Conservation (phyloP, 73 alveolate genomes). For the Tetrahymena elliotti region DNA sequence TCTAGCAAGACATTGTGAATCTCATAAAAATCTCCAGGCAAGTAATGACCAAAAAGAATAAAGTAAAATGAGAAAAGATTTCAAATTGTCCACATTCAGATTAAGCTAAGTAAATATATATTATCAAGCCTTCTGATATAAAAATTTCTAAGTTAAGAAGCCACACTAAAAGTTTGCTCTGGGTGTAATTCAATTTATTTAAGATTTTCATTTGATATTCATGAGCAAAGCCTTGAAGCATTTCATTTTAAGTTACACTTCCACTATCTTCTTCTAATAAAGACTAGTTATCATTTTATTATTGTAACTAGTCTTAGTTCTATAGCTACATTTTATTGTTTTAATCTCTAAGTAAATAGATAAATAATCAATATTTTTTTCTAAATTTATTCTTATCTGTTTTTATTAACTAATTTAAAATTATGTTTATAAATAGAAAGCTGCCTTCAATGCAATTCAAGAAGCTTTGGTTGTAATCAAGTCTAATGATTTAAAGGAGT, state of each 20-base stretch:
- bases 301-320: neutral
- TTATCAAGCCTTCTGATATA: neutral
- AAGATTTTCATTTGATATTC: neutral
- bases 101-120: neutral
- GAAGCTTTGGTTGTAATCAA: no score
- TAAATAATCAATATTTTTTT: no score
- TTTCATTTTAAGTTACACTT: neutral
- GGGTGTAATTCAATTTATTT: neutral
- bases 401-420: no score
- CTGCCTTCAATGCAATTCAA: no score
- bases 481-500: no score
- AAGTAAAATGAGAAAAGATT: neutral
- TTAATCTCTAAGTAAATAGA: no score
- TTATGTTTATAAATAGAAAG: no score
- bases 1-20: neutral
- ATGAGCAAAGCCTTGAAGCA: neutral
- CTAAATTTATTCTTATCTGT: no score
- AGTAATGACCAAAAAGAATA: neutral
- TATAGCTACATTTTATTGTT: neutral
- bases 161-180: neutral
- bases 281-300: neutral
- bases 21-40: neutral
- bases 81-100: neutral
- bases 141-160: neutral
- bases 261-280: neutral